These are phyloP conservation scores for Liriodendron chinense DNA, from an alignment of 164 flowering plant species.

Conservation along the genomic window DNA sequence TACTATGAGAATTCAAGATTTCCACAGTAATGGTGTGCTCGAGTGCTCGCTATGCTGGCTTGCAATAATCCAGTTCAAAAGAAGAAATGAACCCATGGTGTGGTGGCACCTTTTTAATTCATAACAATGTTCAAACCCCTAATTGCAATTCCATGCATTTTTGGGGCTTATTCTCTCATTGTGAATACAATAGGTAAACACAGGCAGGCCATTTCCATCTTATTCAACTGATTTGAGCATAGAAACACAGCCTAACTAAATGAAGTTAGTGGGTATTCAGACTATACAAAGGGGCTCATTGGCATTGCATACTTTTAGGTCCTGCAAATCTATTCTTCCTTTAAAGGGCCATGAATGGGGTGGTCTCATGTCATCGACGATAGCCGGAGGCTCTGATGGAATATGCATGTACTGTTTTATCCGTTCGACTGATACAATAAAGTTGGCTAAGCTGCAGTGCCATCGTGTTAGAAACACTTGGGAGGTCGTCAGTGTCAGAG, in stretches of 20 bases:
- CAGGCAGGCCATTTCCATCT: background rate
- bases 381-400: constrained; percentile 71
- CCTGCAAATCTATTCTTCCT: constrained; percentile 65
- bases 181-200: no score
- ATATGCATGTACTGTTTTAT: constrained; percentile 81
- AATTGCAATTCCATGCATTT: background rate
- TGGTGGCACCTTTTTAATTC: background rate
- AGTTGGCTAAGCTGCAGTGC: constrained; percentile 68
- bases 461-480: constrained; percentile 62
- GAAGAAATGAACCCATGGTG: background rate
- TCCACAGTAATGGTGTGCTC: background rate
- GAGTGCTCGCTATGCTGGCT: no score
- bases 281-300: no score
- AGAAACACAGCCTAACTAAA: no score
- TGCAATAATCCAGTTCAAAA: background rate
- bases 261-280: no score
- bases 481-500: constrained; percentile 49
- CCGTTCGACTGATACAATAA: constrained; percentile 77
- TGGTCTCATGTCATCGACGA: constrained; percentile 59
- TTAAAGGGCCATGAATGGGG: constrained; percentile 73
- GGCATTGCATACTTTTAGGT: constrained; percentile 41
- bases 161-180: no score
- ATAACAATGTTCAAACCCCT: background rate
- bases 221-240: background rate
- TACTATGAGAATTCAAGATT: background rate